These are phyloP conservation scores for Chimonanthus praecox DNA, from an alignment of 164 flowering plant species.

Conservation along the genomic window DNA sequence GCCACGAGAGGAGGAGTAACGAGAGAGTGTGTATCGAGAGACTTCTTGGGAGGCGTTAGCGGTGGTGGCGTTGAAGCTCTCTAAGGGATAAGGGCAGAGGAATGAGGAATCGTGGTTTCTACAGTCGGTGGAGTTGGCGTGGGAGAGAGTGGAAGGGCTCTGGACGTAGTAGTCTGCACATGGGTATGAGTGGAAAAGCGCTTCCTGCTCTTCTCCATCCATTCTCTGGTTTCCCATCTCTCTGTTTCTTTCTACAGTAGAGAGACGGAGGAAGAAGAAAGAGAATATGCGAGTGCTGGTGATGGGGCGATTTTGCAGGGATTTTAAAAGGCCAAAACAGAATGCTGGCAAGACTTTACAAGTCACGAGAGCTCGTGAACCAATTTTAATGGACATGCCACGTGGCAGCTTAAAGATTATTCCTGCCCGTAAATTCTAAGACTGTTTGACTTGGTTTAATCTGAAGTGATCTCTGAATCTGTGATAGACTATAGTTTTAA, in stretches of 20 bases:
- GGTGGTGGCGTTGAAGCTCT: conserved; percentile 3
- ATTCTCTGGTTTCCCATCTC: conserved; percentile 9
- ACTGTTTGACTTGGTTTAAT: too few relatives aligned
- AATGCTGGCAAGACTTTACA: not conserved
- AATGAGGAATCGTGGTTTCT: conserved; percentile 14
- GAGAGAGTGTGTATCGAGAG: conserved; percentile 34
- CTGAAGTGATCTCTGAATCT: too few relatives aligned
- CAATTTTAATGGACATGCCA: too few relatives aligned
- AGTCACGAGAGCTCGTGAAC: too few relatives aligned
- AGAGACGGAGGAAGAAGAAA: not conserved
- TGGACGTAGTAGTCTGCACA: conserved; percentile 63
- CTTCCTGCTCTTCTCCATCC: conserved; percentile 41
- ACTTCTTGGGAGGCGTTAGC: conserved; percentile 12
- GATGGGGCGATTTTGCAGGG: not conserved
- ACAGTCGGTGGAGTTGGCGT: conserved; percentile 31
- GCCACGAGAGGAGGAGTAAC: conserved; percentile 66
- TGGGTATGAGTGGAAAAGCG: conserved; percentile 32
- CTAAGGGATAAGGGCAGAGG: conserved; percentile 20
- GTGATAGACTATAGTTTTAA: too few relatives aligned
- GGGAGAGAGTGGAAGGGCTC: conserved; percentile 67
- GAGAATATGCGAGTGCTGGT: not conserved
- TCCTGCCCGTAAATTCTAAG: too few relatives aligned
- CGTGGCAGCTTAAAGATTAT: too few relatives aligned
- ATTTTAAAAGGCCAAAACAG: not conserved
- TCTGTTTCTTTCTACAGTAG: not conserved